Conservation (phyloP, 2,329 filamentous ascomycete species). For the Fusarium praegraminearum region DNA sequence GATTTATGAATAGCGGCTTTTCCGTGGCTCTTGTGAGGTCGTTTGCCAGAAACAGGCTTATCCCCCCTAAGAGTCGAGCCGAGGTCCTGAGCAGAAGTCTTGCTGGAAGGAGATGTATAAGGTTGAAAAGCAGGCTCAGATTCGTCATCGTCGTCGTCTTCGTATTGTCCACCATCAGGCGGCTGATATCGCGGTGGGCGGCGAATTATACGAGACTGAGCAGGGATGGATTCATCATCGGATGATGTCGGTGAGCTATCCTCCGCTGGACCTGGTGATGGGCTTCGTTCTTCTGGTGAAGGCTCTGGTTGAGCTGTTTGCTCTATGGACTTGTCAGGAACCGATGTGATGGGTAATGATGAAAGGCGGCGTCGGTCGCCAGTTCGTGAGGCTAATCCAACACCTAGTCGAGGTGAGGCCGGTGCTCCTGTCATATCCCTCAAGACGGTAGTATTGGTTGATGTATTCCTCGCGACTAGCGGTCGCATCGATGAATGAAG, state of each 20-base stretch:
- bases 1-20: slow-evolving; percentile 59
- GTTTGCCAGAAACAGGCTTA: slow-evolving; percentile 50
- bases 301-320: slow-evolving; percentile 22
- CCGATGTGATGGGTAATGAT: slow-evolving; percentile 57
- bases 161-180: slow-evolving; percentile 54
- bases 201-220: slow-evolving; percentile 70
- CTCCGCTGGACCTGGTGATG: slow-evolving; percentile 55
- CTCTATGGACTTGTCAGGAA: slow-evolving; percentile 43
- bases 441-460: slow-evolving; percentile 59
- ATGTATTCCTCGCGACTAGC: slow-evolving; percentile 61
- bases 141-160: slow-evolving; percentile 68
- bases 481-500: slow-evolving; percentile 58
- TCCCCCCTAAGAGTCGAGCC: slow-evolving; percentile 66
- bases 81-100: slow-evolving; percentile 59
- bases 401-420: slow-evolving; percentile 49
- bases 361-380: slow-evolving; percentile 58
- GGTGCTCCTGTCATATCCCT: slow-evolving; percentile 52
- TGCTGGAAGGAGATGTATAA: slow-evolving; percentile 55
- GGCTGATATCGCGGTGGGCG: slow-evolving; percentile 66
- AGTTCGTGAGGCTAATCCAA: slow-evolving; percentile 27
- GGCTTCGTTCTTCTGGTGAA: slow-evolving; percentile 42
- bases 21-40: slow-evolving; percentile 47
- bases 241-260: slow-evolving; percentile 57
- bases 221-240: slow-evolving; percentile 64
- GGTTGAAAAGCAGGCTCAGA: slow-evolving; percentile 68